A percentile compares a stretch with the other conserved stretches of the same genome.
Conservation (phyloP, 139 green algal species). For the Diplosphaera chodatii region DNA sequence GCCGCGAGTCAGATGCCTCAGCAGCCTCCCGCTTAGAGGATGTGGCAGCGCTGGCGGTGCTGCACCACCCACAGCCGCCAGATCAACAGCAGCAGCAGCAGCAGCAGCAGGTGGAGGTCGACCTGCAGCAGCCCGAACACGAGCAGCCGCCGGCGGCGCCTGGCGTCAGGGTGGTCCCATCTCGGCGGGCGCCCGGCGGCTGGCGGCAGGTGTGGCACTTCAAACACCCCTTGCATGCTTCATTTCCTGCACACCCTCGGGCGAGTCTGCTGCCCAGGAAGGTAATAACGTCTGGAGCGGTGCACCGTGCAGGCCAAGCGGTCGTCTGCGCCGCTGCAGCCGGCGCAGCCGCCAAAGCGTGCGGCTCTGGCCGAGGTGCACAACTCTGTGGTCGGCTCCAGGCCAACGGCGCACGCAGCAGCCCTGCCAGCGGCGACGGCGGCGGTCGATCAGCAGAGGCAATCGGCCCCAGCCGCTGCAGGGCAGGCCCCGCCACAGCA, state of each 20-base stretch:
- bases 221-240: no score
- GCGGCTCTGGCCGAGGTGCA: neutral
- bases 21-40: neutral
- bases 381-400: neutral
- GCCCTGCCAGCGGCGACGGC: neutral
- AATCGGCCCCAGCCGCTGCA: neutral
- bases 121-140: neutral
- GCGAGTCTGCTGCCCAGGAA: no score
- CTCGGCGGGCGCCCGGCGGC: no score
- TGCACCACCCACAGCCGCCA: neutral
- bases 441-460: no score
- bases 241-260: no score
- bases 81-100: neutral
- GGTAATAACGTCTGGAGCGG: no score
- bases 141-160: no score
- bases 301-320: slow-evolving; percentile 1
- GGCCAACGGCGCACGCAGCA: no score
- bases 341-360: neutral
- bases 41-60: neutral
- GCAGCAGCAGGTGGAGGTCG: neutral
- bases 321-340: neutral
- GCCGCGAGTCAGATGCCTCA: neutral
- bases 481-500: no score
- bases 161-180: neutral
- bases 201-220: neutral